Percentiles rank a stretch among this genome's conserved stretches.
Conservation (phyloP, 768 basidiomycete genomes). For the Chalciporus sphaerocephalus region DNA sequence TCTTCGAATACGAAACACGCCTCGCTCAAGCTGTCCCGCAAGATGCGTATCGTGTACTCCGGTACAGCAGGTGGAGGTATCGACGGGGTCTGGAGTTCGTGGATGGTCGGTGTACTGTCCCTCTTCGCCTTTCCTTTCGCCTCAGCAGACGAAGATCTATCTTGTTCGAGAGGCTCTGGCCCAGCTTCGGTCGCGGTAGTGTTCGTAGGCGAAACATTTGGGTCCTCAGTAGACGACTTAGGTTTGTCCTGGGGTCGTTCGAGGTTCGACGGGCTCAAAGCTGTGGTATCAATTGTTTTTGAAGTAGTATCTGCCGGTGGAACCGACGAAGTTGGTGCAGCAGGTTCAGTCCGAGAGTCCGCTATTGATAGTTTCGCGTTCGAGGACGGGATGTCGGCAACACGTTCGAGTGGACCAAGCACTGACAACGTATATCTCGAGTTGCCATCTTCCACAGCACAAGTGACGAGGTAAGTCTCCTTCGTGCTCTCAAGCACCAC, state of each 20-base stretch:
- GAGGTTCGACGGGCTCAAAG: background rate
- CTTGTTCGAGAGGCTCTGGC: conserved; percentile 6
- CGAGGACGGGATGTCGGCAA: background rate
- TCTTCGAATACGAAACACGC: conserved; percentile 23
- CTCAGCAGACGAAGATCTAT: background rate
- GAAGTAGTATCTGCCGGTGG: background rate
- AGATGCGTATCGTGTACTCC: conserved; percentile 3
- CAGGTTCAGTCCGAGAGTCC: background rate
- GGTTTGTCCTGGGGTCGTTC: background rate
- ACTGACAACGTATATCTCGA: conserved; percentile 19
- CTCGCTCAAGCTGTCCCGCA: conserved; percentile 19
- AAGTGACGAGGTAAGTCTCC: conserved; percentile 23
- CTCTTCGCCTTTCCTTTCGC: background rate
- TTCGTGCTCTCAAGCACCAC: conserved; percentile 24
- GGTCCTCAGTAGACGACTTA: background rate
- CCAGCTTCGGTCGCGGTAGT: background rate
- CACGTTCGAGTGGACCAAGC: conserved; percentile 3
- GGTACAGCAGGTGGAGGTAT: background rate
- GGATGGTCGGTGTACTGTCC: background rate
- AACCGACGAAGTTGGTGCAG: background rate
- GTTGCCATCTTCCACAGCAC: conserved; percentile 5
- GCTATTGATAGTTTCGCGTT: background rate
- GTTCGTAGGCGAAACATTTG: background rate
- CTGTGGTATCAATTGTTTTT: conserved; percentile 4
- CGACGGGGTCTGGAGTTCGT: conserved; percentile 1